These are phyloP conservation scores for Aspergillus clavatus DNA, from an alignment of 2,329 filamentous ascomycete species.

Conservation along the genomic window DNA sequence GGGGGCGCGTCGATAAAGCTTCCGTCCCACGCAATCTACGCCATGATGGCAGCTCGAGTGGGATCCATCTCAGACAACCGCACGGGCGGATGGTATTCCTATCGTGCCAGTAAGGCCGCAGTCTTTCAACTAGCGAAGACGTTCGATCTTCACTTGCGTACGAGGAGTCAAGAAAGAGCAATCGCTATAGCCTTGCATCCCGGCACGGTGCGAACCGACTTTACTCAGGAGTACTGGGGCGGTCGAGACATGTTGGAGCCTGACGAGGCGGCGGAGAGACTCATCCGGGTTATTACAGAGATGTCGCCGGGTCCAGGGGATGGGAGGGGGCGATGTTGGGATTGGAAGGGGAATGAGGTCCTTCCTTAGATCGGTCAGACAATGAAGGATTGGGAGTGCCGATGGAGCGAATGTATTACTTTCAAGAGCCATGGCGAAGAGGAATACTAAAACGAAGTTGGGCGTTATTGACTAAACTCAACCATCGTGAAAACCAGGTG, in stretches of 20 bases:
- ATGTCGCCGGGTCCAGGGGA: constrained; percentile 36
- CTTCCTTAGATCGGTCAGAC: constrained; percentile 39
- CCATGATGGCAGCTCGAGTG: constrained; percentile 74
- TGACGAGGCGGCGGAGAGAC: constrained; percentile 60
- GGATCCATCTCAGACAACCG: constrained; percentile 68
- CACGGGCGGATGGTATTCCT: constrained; percentile 76
- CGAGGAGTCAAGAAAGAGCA: constrained; percentile 56
- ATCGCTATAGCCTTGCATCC: constrained; percentile 70
- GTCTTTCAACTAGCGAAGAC: constrained; percentile 67
- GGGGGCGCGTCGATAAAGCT: constrained; percentile 32
- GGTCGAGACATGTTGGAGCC: constrained; percentile 64
- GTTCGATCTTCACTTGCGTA: constrained; percentile 62
- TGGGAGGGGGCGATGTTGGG: constrained; percentile 62
- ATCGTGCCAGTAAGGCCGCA: constrained; percentile 70
- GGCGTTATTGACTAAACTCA: no score
- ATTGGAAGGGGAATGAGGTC: constrained; percentile 64
- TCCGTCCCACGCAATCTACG: constrained; percentile 57
- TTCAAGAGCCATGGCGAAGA: no score
- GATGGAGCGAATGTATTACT: no score
- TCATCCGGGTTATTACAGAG: constrained; percentile 55
- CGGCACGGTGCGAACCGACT: constrained; percentile 70
- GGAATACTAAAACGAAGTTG: no score
- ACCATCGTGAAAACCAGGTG: no score
- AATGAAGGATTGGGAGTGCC: neutral
- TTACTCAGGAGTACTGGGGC: constrained; percentile 69